These are phyloP conservation scores for Fomitopsis betulina DNA, from an alignment of 1,284 basidiomycete species.

Conservation along the genomic window DNA sequence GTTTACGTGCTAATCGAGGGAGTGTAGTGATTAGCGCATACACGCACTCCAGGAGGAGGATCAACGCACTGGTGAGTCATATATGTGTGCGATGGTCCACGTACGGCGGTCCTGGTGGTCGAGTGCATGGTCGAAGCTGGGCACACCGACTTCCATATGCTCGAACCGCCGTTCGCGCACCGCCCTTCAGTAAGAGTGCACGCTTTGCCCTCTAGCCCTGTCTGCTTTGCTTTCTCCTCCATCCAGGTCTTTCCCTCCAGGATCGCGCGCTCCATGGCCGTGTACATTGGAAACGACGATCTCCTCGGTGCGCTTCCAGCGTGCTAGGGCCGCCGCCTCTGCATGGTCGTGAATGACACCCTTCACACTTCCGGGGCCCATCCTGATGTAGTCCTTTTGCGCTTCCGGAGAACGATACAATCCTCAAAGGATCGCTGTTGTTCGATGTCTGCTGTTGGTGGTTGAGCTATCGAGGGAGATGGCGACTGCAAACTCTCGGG, in stretches of 20 bases:
- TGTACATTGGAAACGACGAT: slow-evolving; percentile 44
- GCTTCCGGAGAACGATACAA: slow-evolving; percentile 19
- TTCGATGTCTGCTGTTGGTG: slow-evolving; percentile 36
- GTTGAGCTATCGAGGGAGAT: slow-evolving; percentile 23
- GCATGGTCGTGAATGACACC: slow-evolving; percentile 76
- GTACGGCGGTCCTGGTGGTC: slow-evolving; percentile 72
- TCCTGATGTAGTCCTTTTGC: slow-evolving; percentile 49
- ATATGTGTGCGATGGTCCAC: slow-evolving; percentile 82
- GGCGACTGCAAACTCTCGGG: slow-evolving; percentile 54
- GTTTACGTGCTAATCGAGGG: too few species aligned
- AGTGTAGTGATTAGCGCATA: slow-evolving; percentile 38
- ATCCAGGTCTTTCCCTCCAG: slow-evolving; percentile 64
- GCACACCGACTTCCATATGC: slow-evolving; percentile 72
- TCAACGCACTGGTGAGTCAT: slow-evolving; percentile 68
- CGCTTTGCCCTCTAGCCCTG: slow-evolving; percentile 29
- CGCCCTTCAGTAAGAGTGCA: too few species aligned
- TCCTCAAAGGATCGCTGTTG: slow-evolving; percentile 22
- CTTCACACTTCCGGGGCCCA: slow-evolving; percentile 80
- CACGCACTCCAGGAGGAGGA: not conserved
- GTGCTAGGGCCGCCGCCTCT: slow-evolving; percentile 55
- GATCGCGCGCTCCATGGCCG: slow-evolving; percentile 55
- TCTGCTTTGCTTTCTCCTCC: slow-evolving; percentile 53
- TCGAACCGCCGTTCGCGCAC: slow-evolving; percentile 61
- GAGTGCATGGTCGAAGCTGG: slow-evolving; percentile 71
- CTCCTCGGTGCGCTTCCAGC: slow-evolving; percentile 44